Evolutionary conservation across 345 rosid genomes (phyloP).

Genomic region (Brassica rapa): DNA sequence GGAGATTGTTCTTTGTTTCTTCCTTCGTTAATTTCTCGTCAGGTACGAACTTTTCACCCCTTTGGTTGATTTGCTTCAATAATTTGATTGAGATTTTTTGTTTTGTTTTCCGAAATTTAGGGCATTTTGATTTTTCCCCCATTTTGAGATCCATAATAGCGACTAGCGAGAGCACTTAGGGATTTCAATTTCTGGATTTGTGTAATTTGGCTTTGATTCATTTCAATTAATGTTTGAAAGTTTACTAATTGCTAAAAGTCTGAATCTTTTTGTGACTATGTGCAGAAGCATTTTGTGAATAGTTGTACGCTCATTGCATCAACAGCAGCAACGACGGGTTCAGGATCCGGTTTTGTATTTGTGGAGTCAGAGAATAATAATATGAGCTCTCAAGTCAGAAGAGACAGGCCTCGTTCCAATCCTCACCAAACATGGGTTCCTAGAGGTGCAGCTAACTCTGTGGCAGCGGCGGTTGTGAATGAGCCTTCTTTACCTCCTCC

Average conservation of each 20-base stretch:
- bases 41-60: conserved; percentile 17
- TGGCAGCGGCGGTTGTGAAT: conserved; percentile 7
- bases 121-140: neutral
- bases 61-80: neutral
- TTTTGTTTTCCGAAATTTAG: neutral
- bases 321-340: neutral
- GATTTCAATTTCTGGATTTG: neutral
- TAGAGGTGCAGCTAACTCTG: conserved; percentile 48
- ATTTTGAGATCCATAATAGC: too few relatives aligned
- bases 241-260: neutral
- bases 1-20: conserved; percentile 8
- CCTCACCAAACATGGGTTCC: conserved; percentile 78
- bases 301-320: conserved; percentile 6
- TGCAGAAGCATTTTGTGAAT: neutral
- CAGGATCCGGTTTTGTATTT: conserved; percentile 33
- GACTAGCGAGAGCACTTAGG: neutral
- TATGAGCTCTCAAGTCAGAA: conserved; percentile 62
- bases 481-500: conserved; percentile 27
- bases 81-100: neutral
- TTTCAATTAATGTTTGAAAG: neutral
- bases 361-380: conserved; percentile 37
- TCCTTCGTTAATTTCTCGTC: neutral
- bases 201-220: neutral
- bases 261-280: neutral
- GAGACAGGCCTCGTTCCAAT: conserved; percentile 51